phyloP scores from a whole-genome alignment of 441 rosid genomes.

The Populus hybrid region DNA sequence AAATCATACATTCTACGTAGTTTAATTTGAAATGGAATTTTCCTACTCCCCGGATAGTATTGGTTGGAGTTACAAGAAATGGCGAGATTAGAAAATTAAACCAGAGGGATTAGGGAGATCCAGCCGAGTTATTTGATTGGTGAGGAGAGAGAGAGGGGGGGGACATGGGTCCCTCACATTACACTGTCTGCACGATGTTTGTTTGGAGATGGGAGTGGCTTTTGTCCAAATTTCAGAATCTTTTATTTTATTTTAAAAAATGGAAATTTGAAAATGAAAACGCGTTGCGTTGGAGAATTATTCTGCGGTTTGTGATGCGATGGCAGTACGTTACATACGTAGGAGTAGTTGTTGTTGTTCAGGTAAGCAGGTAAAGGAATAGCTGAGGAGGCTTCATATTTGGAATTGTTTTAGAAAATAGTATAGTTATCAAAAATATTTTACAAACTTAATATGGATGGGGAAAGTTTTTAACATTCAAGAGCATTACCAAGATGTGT shows the following conservation, averaged over 20 bases:
- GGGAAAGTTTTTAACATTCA: too few relatives aligned
- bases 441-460: too few relatives aligned
- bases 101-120: background rate
- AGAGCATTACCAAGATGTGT: too few relatives aligned
- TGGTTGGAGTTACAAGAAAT: background rate
- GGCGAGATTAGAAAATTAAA: background rate
- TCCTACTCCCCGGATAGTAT: background rate
- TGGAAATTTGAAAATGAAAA: background rate
- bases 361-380: background rate
- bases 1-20: too few relatives aligned
- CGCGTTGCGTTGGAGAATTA: slow-evolving; percentile 1
- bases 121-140: background rate
- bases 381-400: too few relatives aligned
- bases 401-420: too few relatives aligned
- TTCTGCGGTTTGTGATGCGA: background rate
- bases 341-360: background rate
- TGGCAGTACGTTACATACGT: background rate
- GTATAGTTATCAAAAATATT: too few relatives aligned
- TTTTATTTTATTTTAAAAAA: background rate
- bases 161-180: slow-evolving; percentile 18
- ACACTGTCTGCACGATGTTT: slow-evolving; percentile 26
- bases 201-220: background rate
- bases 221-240: slow-evolving; percentile 13
- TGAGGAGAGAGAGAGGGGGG: background rate
- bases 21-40: background rate